These are phyloP conservation scores for Polytolypa hystricis DNA, from an alignment of 2,329 filamentous ascomycete genomes.

Conservation along the genomic window DNA sequence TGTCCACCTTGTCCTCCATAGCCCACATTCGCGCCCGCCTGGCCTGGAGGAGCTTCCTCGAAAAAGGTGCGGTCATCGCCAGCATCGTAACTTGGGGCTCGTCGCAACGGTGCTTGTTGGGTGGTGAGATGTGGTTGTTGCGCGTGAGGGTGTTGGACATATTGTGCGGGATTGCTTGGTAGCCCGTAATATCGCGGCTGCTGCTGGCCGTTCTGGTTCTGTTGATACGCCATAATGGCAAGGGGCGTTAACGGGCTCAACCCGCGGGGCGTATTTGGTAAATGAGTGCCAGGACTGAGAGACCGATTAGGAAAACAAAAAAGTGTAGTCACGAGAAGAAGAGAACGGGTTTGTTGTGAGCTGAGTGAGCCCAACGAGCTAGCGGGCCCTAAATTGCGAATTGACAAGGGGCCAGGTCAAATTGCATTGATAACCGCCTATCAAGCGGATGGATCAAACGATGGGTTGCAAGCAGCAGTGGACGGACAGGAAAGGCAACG, in stretches of 20 bases:
- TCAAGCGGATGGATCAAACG: too few species aligned
- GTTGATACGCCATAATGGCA: neutral
- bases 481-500: too few species aligned
- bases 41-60: constrained; percentile 21
- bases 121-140: constrained; percentile 30
- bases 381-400: too few species aligned
- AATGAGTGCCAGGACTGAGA: too few species aligned
- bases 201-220: neutral
- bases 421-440: too few species aligned
- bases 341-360: too few species aligned
- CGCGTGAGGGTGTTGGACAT: constrained; percentile 31
- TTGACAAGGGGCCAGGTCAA: too few species aligned
- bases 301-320: too few species aligned
- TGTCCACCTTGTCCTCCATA: constrained; percentile 26
- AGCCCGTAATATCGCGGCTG: constrained; percentile 8
- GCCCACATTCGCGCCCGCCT: constrained; percentile 25
- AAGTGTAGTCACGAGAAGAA: too few species aligned
- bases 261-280: too few species aligned
- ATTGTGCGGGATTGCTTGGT: constrained; percentile 34
- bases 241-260: neutral
- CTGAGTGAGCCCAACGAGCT: too few species aligned
- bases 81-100: constrained; percentile 62
- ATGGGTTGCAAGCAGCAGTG: too few species aligned
- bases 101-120: constrained; percentile 34
- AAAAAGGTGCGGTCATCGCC: constrained; percentile 57